phyloP scores from a whole-genome alignment of 2,329 filamentous ascomycete genomes.

The Ceratocystis harringtonii region DNA sequence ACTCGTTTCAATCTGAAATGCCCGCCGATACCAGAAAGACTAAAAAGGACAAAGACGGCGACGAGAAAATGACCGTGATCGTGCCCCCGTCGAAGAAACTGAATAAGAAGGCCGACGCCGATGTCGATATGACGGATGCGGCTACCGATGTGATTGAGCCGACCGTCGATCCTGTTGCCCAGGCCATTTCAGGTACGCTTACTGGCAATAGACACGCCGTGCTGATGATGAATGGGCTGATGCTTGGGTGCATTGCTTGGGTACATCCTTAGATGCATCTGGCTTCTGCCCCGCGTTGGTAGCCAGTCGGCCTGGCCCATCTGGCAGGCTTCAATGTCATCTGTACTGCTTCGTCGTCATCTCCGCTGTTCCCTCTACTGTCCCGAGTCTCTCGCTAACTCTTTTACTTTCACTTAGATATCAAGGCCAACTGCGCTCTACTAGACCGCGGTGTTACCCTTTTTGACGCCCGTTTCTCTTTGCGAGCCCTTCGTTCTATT shows the following conservation, averaged over 20 bases:
- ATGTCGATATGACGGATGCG: conserved; percentile 53
- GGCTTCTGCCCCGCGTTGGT: background rate
- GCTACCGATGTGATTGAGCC: conserved; percentile 30
- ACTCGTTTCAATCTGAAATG: conserved; percentile 4
- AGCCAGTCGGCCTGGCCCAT: background rate
- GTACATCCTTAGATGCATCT: background rate
- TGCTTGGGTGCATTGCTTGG: too few species aligned
- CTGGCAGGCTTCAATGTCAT: background rate
- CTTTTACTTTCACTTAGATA: conserved; percentile 44
- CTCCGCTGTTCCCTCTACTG: background rate
- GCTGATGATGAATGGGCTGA: too few species aligned
- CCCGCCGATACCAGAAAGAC: conserved; percentile 14
- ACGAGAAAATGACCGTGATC: conserved; percentile 70
- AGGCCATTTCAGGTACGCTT: conserved; percentile 43
- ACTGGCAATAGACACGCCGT: too few species aligned
- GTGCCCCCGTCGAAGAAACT: conserved; percentile 57
- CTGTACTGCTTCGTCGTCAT: background rate
- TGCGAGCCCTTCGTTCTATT: conserved; percentile 86
- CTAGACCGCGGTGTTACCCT: conserved; percentile 82
- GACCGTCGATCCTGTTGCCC: conserved; percentile 45
- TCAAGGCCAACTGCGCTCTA: conserved; percentile 84
- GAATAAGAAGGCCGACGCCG: conserved; percentile 51
- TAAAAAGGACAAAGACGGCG: conserved; percentile 42
- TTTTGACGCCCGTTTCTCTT: conserved; percentile 89
- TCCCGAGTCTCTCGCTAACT: conserved; percentile 18